phyloP scores from a whole-genome alignment of 768 basidiomycete genomes.

The Krasilnikovozyma curviuscula region DNA sequence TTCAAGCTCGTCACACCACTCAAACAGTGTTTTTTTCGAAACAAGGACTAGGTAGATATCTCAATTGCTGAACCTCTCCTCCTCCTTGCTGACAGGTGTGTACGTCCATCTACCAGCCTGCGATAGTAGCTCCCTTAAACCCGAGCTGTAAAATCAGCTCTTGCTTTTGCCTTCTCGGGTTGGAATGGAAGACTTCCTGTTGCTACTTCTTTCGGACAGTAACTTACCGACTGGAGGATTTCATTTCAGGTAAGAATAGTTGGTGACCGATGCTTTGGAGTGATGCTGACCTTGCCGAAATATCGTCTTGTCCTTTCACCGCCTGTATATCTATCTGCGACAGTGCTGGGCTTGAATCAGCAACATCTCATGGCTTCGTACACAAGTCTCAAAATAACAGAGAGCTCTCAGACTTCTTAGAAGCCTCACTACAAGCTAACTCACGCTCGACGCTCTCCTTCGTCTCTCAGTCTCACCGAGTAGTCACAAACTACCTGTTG shows the following conservation, averaged over 20 bases:
- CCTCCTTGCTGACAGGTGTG: too few relatives aligned
- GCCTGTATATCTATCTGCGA: conserved; percentile 20
- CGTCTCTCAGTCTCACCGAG: conserved; percentile 47
- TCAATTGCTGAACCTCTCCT: too few relatives aligned
- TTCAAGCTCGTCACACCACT: too few relatives aligned
- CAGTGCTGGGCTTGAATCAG: conserved; percentile 22
- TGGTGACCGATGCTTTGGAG: too few relatives aligned
- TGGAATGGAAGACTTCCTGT: conserved; percentile 52
- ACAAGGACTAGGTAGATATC: too few relatives aligned
- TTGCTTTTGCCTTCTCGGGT: too few relatives aligned
- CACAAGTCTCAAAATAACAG: conserved; percentile 25
- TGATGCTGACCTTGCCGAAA: too few relatives aligned
- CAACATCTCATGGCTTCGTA: conserved; percentile 61
- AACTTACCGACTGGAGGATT: conserved; percentile 96
- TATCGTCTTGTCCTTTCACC: conserved; percentile 41
- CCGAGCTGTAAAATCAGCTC: too few relatives aligned
- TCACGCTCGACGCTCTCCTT: conserved; percentile 58
- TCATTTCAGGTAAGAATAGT: conserved; percentile 12
- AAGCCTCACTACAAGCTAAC: conserved; percentile 57
- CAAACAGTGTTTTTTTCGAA: too few relatives aligned
- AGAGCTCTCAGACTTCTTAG: conserved; percentile 35
- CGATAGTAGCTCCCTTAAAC: too few relatives aligned
- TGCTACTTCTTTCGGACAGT: conserved; percentile 67
- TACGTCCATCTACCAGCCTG: too few relatives aligned
- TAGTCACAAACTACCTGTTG: conserved; percentile 19